Conservation (phyloP, 2,329 filamentous ascomycete species). For the Nemania sp. region DNA sequence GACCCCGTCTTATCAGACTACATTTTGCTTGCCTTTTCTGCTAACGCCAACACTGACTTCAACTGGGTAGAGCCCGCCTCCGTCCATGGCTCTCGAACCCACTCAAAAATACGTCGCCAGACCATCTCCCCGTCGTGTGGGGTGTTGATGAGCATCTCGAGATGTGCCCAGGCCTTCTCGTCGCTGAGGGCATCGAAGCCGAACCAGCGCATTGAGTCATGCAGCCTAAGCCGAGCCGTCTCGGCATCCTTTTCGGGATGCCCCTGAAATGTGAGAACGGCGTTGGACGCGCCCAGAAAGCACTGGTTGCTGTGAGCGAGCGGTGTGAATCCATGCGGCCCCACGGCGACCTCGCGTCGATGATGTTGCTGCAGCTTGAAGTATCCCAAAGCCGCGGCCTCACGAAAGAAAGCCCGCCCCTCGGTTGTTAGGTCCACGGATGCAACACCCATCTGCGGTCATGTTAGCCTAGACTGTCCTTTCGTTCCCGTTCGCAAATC, state of each 20-base stretch:
- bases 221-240: conserved; percentile 55
- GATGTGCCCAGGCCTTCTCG: conserved; percentile 46
- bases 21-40: conserved; percentile 34
- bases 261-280: conserved; percentile 59
- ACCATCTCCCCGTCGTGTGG: conserved; percentile 55
- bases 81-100: conserved; percentile 26
- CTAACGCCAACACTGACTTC: not conserved
- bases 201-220: conserved; percentile 54
- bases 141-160: conserved; percentile 48
- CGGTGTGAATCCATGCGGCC: conserved; percentile 23
- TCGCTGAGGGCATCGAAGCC: conserved; percentile 51
- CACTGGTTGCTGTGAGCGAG: conserved; percentile 51
- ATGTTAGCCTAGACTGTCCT: conserved; percentile 16
- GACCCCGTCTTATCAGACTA: conserved; percentile 6
- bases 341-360: conserved; percentile 52
- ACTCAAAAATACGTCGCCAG: conserved; percentile 50
- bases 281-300: conserved; percentile 55
- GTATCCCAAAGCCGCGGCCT: conserved; percentile 35
- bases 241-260: conserved; percentile 59
- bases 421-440: conserved; percentile 53
- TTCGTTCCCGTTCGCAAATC: not conserved
- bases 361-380: conserved; percentile 56
- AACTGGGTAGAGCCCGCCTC: conserved; percentile 4
- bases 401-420: conserved; percentile 55
- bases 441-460: conserved; percentile 52